Evolutionary conservation across 2,329 filamentous ascomycete genomes (phyloP), one percentile per base, ranked within the genome.

Genomic region (Cladosporium sp.): DNA sequence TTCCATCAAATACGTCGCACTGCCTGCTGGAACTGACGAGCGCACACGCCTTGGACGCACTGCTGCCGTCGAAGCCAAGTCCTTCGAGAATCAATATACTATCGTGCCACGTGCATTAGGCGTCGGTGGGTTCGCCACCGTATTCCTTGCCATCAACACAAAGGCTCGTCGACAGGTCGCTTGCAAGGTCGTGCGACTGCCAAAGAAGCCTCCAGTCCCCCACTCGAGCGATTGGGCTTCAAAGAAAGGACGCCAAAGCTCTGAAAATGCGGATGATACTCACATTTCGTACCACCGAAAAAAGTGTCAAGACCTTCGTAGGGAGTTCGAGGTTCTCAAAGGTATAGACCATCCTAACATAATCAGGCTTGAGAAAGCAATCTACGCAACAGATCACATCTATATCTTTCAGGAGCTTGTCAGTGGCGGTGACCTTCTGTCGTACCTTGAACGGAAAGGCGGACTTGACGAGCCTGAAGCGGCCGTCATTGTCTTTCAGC

Each of bases 101-200:
- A 76, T 89, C 31, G 83, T 79, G 1, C 73, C 80, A 49, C 81
- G 83, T 11, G 72, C 81, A 2, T 78, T 89, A 28, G 87, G 88
- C 5, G 72, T 76, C 37, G 88, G 88, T 6, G 80, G 79, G 2
- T 81, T 82, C 71, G 85, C 84, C 10, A 77, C 77, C 50, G 84
- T 90, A 3, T 81, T 84, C 64, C 78, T 88, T 11, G 86, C 84
- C 5, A 73, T 83, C 2, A 82, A 90, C 18, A 74, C 78, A 28
- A 75, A 74, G 7, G 85, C 83, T 0, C 80, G 82, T 44, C 82
- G 81, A 64, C 90, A 92, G 71, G 69, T 91, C 23, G 89, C 88
- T 12, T 92, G 90, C 79, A 92, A 92, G 71, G 76, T 91, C 10
- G 79, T 91, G 61, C 79, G 85, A 62, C 71, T 89, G 2, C 78